phyloP scores from a whole-genome alignment of 257 asterid species.

The Solanum ossicruentum region DNA sequence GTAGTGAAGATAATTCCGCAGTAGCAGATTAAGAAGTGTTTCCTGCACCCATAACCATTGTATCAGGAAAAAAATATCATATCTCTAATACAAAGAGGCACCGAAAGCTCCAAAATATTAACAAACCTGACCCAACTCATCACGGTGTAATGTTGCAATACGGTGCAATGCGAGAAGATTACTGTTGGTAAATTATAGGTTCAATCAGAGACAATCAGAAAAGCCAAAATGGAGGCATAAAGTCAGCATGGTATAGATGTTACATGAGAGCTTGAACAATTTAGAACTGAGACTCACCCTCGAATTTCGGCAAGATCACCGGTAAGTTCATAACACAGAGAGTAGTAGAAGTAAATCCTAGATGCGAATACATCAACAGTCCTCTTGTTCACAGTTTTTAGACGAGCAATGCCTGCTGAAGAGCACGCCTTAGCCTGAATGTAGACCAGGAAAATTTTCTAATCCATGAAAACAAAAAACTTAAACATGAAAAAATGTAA shows the following conservation, averaged over 20 bases:
- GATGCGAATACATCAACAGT: constrained; percentile 81
- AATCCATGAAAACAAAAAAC: neutral
- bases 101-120: neutral
- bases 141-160: constrained; percentile 83
- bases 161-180: constrained; percentile 81
- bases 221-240: neutral
- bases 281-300: constrained; percentile 35
- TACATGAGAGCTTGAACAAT: neutral
- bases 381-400: constrained; percentile 64
- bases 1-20: constrained; percentile 84
- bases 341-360: constrained; percentile 77
- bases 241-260: neutral
- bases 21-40: constrained; percentile 71
- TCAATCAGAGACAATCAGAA: constrained; percentile 5
- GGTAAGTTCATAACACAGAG: constrained; percentile 76
- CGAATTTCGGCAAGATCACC: constrained; percentile 87
- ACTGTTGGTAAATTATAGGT: constrained; percentile 25
- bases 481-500: neutral
- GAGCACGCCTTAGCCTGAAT: constrained; percentile 86
- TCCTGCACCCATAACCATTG: constrained; percentile 40
- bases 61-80: neutral
- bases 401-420: constrained; percentile 72
- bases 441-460: neutral
- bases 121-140: constrained; percentile 94
- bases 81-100: neutral